Percentiles rank a stretch among this genome's conserved stretches.
These are phyloP conservation scores for Cytospora piceicola DNA, from an alignment of 2,329 filamentous ascomycete genomes.

Conservation along the genomic window DNA sequence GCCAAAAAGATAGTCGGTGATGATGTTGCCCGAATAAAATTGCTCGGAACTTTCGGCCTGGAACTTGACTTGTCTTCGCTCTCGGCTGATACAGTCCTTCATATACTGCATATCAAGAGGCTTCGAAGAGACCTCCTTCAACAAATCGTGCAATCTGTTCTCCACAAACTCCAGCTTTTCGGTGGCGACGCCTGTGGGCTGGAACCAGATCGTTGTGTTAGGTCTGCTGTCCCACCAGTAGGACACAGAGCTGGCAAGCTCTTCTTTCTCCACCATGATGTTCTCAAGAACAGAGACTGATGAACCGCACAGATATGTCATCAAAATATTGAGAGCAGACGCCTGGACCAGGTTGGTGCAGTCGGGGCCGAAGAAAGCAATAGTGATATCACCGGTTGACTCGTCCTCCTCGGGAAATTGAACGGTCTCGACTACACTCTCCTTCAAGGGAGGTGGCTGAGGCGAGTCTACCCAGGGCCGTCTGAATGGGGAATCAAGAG, in stretches of 20 bases:
- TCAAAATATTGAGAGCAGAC: conserved; percentile 76
- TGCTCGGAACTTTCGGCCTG: conserved; percentile 79
- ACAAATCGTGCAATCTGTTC: conserved; percentile 79
- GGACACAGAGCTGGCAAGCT: conserved; percentile 83
- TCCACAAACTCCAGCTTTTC: conserved; percentile 84
- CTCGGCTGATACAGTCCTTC: conserved; percentile 81
- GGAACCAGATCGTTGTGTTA: conserved; percentile 82
- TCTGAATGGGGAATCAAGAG: conserved; percentile 74
- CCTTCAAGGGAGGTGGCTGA: conserved; percentile 71
- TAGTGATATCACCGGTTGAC: conserved; percentile 83
- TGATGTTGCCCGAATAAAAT: conserved; percentile 83
- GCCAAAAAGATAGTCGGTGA: conserved; percentile 91
- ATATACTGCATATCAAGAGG: conserved; percentile 90
- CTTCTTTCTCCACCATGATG: conserved; percentile 87
- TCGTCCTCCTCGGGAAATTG: conserved; percentile 98
- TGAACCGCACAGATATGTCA: conserved; percentile 89
- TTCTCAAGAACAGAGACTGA: conserved; percentile 94
- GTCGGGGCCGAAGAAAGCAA: conserved; percentile 85
- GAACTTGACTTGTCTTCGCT: conserved; percentile 80
- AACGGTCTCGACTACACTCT: conserved; percentile 76
- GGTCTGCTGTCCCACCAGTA: conserved; percentile 81
- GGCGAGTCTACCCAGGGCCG: conserved; percentile 90
- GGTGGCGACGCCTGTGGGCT: conserved; percentile 83
- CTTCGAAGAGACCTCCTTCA: conserved; percentile 78
- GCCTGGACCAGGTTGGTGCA: conserved; percentile 71